phyloP scores from a whole-genome alignment of 2,329 filamentous ascomycete genomes.

The Cercospora canescens region DNA sequence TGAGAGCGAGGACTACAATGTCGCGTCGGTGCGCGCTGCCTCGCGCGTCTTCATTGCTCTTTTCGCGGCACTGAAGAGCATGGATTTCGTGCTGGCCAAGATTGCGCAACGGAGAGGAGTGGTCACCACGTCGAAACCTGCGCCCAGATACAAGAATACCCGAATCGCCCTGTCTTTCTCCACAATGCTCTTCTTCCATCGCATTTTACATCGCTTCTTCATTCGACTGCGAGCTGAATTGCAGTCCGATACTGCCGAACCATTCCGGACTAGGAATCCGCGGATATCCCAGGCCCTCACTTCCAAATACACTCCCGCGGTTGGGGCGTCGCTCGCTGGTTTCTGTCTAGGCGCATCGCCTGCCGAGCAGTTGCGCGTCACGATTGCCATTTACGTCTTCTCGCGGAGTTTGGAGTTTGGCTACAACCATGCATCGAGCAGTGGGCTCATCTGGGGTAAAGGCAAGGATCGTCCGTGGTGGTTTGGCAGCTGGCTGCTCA shows the following conservation, averaged over 20 bases:
- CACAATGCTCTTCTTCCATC: slow-evolving; percentile 82
- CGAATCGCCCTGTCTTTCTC: slow-evolving; percentile 81
- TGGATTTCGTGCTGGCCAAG: slow-evolving; percentile 43
- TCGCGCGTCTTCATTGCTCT: slow-evolving; percentile 47
- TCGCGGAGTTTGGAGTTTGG: slow-evolving; percentile 82
- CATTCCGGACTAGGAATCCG: slow-evolving; percentile 82
- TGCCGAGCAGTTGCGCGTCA: slow-evolving; percentile 69
- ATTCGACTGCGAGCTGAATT: slow-evolving; percentile 75
- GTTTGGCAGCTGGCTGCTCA: slow-evolving; percentile 54
- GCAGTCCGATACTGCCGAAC: slow-evolving; percentile 70
- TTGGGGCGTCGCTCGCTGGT: slow-evolving; percentile 87
- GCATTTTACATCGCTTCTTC: slow-evolving; percentile 88
- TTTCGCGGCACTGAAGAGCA: slow-evolving; percentile 48
- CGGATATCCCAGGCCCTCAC: slow-evolving; percentile 72
- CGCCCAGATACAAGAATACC: slow-evolving; percentile 55
- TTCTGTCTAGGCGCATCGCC: slow-evolving; percentile 77
- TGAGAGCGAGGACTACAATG: slow-evolving; percentile 45
- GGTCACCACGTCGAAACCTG: slow-evolving; percentile 9
- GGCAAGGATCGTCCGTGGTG: slow-evolving; percentile 64
- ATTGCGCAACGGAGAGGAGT: slow-evolving; percentile 36
- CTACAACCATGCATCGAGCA: slow-evolving; percentile 80
- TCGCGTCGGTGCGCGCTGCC: slow-evolving; percentile 47
- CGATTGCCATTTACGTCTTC: slow-evolving; percentile 77
- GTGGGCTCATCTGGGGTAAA: slow-evolving; percentile 53
- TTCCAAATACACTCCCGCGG: slow-evolving; percentile 78